Evolutionary conservation across 2,329 filamentous ascomycete genomes (phyloP), one percentile per base, ranked within the genome.

Genomic region (Paraphaeosphaeria sporulosa): DNA sequence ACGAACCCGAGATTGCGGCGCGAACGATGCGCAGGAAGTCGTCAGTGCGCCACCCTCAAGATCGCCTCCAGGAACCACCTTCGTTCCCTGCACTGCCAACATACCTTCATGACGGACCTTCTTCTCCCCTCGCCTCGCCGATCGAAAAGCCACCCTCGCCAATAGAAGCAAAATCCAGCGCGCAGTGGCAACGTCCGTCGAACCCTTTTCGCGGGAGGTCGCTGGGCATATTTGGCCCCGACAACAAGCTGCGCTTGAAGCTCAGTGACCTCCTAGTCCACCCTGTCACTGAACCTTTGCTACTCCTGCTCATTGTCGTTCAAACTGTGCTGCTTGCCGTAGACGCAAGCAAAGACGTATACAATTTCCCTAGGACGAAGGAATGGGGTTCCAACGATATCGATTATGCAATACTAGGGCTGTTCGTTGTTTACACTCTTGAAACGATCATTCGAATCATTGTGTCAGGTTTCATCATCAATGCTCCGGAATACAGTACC

Each of bases 391-490:
- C 81, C 2, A 79, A 83, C 10, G 30, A 32, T 9, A 90, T 93
- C 62, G 93, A 97, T 76, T 96, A 89, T 84, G 88, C 90, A 25
- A 86, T 98, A 59, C 84, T 98, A 47, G 88, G 79, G 1, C 87
- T 99, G 6, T 99, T 99, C 76, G 83, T 90, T 59, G 86, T 99
- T 52, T 99, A 98, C 75, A 97, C 94, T 0, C 71, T 96, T 23
- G 96, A 99, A 77, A 85, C 96, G 38, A 81, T 90, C 57, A 88
- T 92, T 62, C 90, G 94, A 57, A 89, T 94, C 44, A 90, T 99
- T 61, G 96, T 99, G 0, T 99, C 95, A 0, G 96, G 95, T 0
- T 91, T 99, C 69, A 84, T 99, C 34, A 83, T 96, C 66, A 99
- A 99, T 73, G 91, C 95, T 1, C 82, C 88, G 9, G 94, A 97